phyloP scores from a whole-genome alignment of 768 basidiomycete genomes.

The Coprinopsis strossmayeri region DNA sequence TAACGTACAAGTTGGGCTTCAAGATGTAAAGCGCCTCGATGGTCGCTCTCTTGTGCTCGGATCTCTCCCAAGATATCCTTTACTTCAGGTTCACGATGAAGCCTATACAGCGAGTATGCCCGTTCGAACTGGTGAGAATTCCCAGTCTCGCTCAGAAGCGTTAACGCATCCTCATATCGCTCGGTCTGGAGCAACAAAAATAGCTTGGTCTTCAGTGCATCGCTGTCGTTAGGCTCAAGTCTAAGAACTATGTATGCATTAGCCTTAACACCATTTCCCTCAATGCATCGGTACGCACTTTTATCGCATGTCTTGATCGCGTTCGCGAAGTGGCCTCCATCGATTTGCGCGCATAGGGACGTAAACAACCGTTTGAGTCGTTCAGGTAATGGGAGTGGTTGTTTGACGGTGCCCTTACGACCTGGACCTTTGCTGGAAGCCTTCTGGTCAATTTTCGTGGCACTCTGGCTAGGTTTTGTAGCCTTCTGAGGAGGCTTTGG shows the following conservation, averaged over 20 bases:
- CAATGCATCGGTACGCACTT: conserved; percentile 66
- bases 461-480: conserved; percentile 5
- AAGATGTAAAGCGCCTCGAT: conserved; percentile 67
- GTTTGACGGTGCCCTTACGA: conserved; percentile 23
- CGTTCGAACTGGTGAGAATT: conserved; percentile 51
- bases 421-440: conserved; percentile 12
- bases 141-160: conserved; percentile 38
- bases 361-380: conserved; percentile 58
- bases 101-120: conserved; percentile 79
- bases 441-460: conserved; percentile 8
- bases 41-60: conserved; percentile 36
- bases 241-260: conserved; percentile 51
- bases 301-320: conserved; percentile 91
- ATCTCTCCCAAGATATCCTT: conserved; percentile 40
- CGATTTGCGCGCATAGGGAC: conserved; percentile 81
- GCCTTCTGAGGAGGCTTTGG: conserved; percentile 18
- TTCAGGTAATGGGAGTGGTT: conserved; percentile 27
- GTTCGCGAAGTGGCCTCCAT: conserved; percentile 80
- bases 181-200: conserved; percentile 86
- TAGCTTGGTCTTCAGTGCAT: conserved; percentile 79
- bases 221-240: conserved; percentile 57
- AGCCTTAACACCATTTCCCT: background rate
- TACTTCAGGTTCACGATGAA: conserved; percentile 74
- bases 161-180: conserved; percentile 65
- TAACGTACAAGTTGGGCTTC: conserved; percentile 83